These are phyloP conservation scores for Abortiporus biennis DNA, from an alignment of 1,284 basidiomycete genomes.

Conservation along the genomic window DNA sequence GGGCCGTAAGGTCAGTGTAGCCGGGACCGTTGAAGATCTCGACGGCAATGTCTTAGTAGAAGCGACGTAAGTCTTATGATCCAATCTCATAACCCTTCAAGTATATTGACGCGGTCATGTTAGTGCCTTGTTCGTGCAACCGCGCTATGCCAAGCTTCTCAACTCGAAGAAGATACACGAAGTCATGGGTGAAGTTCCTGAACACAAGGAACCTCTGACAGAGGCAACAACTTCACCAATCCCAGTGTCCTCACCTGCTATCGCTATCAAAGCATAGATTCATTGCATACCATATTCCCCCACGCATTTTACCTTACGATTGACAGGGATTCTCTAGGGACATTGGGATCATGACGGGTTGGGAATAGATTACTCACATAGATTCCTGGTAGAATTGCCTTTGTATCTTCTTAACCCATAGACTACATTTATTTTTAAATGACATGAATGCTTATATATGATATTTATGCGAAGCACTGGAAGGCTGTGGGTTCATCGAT, in stretches of 20 bases:
- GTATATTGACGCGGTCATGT: slow-evolving; percentile 2
- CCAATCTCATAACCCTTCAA: neutral
- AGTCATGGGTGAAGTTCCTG: slow-evolving; percentile 23
- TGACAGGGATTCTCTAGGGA: too few species aligned
- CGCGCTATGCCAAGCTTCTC: slow-evolving; percentile 53
- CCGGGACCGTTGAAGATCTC: slow-evolving; percentile 70
- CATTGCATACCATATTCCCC: too few species aligned
- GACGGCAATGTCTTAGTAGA: slow-evolving; percentile 77
- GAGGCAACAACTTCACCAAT: slow-evolving; percentile 18
- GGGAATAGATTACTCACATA: too few species aligned
- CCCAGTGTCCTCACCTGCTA: slow-evolving; percentile 14
- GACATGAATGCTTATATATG: too few species aligned
- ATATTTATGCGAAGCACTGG: too few species aligned
- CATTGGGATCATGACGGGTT: too few species aligned
- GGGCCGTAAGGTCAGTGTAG: slow-evolving; percentile 75
- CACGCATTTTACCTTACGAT: too few species aligned
- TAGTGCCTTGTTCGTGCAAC: slow-evolving; percentile 59
- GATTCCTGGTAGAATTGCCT: too few species aligned
- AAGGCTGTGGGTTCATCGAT: too few species aligned
- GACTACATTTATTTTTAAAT: too few species aligned
- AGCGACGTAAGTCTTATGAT: slow-evolving; percentile 51
- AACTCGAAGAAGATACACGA: slow-evolving; percentile 27
- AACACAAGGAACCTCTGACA: slow-evolving; percentile 16
- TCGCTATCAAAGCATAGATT: slow-evolving; percentile 3
- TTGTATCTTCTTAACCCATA: too few species aligned